These are phyloP conservation scores for Apophysomyces variabilis DNA, from an alignment of 371 early-diverging fungal genomes.

Conservation along the genomic window DNA sequence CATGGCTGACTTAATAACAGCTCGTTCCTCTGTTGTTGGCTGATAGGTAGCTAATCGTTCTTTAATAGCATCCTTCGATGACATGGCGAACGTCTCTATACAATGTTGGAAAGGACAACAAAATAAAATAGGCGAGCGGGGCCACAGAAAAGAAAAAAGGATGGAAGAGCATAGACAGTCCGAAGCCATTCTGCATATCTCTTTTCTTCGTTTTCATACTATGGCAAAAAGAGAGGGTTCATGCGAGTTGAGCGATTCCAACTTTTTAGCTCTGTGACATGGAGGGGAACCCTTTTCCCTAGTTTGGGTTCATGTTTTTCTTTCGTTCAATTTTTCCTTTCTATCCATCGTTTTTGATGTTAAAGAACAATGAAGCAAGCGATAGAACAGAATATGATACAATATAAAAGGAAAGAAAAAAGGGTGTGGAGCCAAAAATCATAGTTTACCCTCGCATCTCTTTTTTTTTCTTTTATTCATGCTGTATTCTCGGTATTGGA, in stretches of 20 bases:
- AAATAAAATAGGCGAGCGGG: background rate
- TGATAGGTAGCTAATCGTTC: conserved; percentile 31
- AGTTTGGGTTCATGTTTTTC: background rate
- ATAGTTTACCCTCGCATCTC: background rate
- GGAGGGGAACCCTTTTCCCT: background rate
- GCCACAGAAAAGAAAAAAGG: too few relatives aligned
- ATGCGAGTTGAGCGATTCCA: too few relatives aligned
- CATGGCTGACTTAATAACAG: conserved; percentile 42
- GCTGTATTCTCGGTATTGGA: background rate
- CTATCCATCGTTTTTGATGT: too few relatives aligned
- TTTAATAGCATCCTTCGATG: conserved; percentile 34
- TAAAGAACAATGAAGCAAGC: background rate
- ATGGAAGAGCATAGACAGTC: too few relatives aligned
- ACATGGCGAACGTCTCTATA: background rate
- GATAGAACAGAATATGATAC: too few relatives aligned
- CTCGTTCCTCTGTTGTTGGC: conserved; percentile 34
- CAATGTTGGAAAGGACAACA: background rate
- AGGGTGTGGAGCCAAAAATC: too few relatives aligned
- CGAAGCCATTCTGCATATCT: too few relatives aligned
- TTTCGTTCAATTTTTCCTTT: background rate
- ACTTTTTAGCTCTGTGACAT: too few relatives aligned
- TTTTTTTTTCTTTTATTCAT: background rate
- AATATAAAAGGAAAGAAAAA: too few relatives aligned
- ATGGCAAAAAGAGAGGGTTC: too few relatives aligned
- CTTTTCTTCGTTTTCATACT: too few relatives aligned